Conservation (phyloP, 495 filamentous ascomycete species). For the Hyaloscypha hepaticicola region DNA sequence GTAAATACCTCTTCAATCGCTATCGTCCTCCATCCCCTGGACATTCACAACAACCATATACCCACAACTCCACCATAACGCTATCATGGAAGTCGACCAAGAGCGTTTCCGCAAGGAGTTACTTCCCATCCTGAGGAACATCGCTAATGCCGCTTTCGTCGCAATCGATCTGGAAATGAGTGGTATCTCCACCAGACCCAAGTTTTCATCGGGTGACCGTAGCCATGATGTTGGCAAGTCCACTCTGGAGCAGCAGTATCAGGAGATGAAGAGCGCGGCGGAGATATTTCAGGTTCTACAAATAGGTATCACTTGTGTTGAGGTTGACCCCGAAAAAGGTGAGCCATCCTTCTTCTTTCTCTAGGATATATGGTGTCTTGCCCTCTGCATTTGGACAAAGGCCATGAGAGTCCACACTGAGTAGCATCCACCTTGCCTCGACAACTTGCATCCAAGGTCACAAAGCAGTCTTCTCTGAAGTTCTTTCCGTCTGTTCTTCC, state of each 20-base stretch:
- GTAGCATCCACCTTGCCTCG: not conserved
- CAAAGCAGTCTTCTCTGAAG: not conserved
- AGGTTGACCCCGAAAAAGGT: conserved; percentile 52
- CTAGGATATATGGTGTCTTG: too few species aligned
- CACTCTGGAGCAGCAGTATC: conserved; percentile 64
- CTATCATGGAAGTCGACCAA: conserved; percentile 62
- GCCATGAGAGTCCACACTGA: too few species aligned
- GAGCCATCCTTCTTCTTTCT: not conserved
- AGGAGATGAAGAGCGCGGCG: conserved; percentile 61
- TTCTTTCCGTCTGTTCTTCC: not conserved
- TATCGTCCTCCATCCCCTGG: not conserved
- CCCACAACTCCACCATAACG: not conserved
- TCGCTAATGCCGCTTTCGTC: conserved; percentile 64
- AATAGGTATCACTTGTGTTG: conserved; percentile 68
- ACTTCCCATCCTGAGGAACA: conserved; percentile 56
- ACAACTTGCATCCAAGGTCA: not conserved
- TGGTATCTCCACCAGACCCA: conserved; percentile 52
- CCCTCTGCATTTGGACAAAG: too few species aligned
- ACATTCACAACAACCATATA: not conserved
- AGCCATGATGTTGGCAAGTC: conserved; percentile 17
- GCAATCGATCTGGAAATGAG: conserved; percentile 76
- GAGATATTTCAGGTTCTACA: conserved; percentile 73
- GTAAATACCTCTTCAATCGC: not conserved
- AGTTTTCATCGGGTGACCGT: conserved; percentile 25
- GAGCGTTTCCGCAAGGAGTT: conserved; percentile 54